Evolutionary conservation across 116 monocot genomes (phyloP).

Genomic region (Iris pallida): DNA sequence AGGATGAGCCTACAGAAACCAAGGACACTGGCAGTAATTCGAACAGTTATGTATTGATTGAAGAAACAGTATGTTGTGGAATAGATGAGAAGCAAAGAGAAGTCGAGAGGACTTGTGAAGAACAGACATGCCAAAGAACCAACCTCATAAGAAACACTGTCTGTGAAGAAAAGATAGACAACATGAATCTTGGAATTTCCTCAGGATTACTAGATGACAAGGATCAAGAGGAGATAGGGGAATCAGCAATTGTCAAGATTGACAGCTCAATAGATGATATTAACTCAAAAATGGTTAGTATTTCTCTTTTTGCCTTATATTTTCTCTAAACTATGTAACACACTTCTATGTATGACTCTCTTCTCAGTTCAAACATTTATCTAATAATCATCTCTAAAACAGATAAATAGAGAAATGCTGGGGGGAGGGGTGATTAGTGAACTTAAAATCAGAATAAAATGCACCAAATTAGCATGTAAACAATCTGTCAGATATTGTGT

Average conservation of each 20-base stretch:
- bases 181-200: background rate
- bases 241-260: conserved; percentile 2
- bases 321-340: no score
- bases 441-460: no score
- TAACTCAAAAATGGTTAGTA: background rate
- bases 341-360: no score
- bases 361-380: no score
- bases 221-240: background rate
- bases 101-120: background rate
- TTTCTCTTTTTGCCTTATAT: no score
- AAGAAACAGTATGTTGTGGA: conserved; percentile 4
- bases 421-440: background rate
- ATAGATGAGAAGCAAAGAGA: conserved; percentile 3
- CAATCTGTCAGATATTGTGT: no score
- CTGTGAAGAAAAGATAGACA: background rate
- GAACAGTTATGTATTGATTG: background rate
- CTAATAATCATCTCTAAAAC: background rate
- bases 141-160: background rate
- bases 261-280: background rate
- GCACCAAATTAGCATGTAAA: no score
- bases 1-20: background rate
- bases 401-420: background rate
- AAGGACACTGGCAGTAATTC: background rate
- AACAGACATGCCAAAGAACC: background rate
- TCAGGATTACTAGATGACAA: conserved; percentile 5